phyloP scores from a whole-genome alignment of 306 rosid genomes.

The Fagus sylvatica region DNA sequence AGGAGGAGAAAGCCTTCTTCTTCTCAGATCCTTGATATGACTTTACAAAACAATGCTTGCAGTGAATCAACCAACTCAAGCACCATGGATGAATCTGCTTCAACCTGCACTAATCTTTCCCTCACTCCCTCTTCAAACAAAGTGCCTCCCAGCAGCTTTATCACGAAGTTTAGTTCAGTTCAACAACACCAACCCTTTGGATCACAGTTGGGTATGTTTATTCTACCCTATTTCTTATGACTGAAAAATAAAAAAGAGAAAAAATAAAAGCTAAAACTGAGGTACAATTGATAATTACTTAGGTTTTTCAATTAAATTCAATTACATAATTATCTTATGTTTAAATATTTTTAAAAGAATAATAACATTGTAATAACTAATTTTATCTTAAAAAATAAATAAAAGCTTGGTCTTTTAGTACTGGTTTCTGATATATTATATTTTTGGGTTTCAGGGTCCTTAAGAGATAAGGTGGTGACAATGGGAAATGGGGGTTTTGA shows the following conservation, averaged over 20 bases:
- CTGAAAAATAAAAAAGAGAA: no score
- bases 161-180: conserved; percentile 14
- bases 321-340: no score
- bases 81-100: conserved; percentile 56
- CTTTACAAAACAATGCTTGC: conserved; percentile 38
- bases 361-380: no score
- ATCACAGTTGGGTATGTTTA: conserved; percentile 40
- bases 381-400: no score
- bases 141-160: conserved; percentile 1
- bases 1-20: conserved; percentile 57
- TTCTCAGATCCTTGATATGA: conserved; percentile 15
- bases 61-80: conserved; percentile 63
- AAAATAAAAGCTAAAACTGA: no score
- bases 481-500: conserved; percentile 25
- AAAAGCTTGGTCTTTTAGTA: no score
- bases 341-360: no score
- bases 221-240: background rate
- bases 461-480: conserved; percentile 13
- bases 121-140: conserved; percentile 50
- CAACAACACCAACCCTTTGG: conserved; percentile 28
- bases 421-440: background rate
- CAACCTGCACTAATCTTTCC: conserved; percentile 66
- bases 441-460: conserved; percentile 38
- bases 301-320: no score
- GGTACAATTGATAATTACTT: no score